Evolutionary conservation across 495 filamentous ascomycete species (phyloP).

Genomic region (Talaromyces wortmannii): DNA sequence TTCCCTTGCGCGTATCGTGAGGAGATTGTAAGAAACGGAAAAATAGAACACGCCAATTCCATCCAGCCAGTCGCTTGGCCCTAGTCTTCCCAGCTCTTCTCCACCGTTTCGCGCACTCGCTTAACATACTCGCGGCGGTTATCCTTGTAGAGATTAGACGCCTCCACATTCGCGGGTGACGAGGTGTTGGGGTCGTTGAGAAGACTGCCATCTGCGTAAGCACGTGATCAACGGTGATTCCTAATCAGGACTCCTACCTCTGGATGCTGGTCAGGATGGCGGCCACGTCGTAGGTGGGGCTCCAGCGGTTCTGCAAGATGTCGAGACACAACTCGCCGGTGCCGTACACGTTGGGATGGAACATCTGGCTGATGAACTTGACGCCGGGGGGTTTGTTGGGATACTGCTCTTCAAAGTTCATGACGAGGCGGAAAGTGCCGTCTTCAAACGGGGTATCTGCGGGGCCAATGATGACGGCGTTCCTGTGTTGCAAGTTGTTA

Average conservation of each 20-base stretch:
- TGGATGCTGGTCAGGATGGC: constrained; percentile 97
- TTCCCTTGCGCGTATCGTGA: not conserved
- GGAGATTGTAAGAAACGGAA: not conserved
- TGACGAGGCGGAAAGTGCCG: constrained; percentile 93
- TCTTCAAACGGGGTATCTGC: constrained; percentile 98
- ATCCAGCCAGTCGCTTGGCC: not conserved
- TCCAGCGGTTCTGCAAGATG: constrained; percentile 97
- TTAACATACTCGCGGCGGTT: constrained; percentile 95
- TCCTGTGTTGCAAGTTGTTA: constrained; percentile 52
- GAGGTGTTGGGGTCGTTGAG: constrained; percentile 97
- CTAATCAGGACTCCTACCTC: constrained; percentile 51
- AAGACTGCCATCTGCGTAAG: constrained; percentile 50
- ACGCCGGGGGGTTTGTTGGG: constrained; percentile 96
- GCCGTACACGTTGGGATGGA: constrained; percentile 96
- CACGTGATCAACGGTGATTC: constrained; percentile 6
- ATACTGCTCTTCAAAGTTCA: constrained; percentile 99
- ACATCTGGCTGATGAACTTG: constrained; percentile 99
- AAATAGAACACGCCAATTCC: not conserved
- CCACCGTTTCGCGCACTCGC: constrained; percentile 90
- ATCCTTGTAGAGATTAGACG: constrained; percentile 97
- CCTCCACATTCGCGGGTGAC: constrained; percentile 95
- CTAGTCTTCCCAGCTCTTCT: constrained; percentile 97
- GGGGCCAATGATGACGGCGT: constrained; percentile 96
- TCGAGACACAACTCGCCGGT: constrained; percentile 96
- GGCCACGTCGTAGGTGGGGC: constrained; percentile 96